Evolutionary conservation across 2,329 filamentous ascomycete genomes (phyloP).

Genomic region (Diaporthe amygdali): DNA sequence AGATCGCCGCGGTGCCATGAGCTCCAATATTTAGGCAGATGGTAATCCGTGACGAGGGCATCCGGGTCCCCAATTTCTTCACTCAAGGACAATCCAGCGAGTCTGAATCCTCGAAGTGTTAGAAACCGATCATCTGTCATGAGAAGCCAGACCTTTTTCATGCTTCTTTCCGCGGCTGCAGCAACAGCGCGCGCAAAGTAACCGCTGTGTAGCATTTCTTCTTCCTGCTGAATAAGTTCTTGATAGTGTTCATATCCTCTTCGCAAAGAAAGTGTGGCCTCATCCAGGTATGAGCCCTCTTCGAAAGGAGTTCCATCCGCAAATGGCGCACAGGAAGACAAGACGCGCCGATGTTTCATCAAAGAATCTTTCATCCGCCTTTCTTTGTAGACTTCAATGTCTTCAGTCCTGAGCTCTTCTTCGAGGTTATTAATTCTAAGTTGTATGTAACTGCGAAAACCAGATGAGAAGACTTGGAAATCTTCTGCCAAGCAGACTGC

Average conservation of each 20-base stretch:
- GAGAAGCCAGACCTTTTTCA: too few species aligned
- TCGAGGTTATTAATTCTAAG: too few species aligned
- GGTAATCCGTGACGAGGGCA: not conserved
- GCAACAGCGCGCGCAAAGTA: not conserved
- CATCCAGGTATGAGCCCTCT: not conserved
- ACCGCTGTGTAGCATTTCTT: not conserved
- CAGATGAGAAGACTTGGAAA: not conserved
- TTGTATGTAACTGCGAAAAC: too few species aligned
- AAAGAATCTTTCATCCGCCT: not conserved
- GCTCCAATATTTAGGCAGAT: not conserved
- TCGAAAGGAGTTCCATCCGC: not conserved
- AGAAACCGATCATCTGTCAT: too few species aligned
- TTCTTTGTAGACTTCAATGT: too few species aligned
- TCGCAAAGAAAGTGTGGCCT: not conserved
- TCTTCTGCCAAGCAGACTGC: not conserved
- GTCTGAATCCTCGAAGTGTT: too few species aligned
- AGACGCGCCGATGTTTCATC: not conserved
- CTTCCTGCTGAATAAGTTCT: not conserved
- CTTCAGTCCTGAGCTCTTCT: too few species aligned
- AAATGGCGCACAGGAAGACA: not conserved
- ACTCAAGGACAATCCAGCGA: too few species aligned
- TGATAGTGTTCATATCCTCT: not conserved
- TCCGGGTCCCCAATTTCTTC: too few species aligned
- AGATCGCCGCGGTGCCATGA: too few species aligned
- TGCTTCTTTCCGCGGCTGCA: not conserved